Evolutionary conservation across 768 basidiomycete species (phyloP).

Genomic region (Lentinula sp.): DNA sequence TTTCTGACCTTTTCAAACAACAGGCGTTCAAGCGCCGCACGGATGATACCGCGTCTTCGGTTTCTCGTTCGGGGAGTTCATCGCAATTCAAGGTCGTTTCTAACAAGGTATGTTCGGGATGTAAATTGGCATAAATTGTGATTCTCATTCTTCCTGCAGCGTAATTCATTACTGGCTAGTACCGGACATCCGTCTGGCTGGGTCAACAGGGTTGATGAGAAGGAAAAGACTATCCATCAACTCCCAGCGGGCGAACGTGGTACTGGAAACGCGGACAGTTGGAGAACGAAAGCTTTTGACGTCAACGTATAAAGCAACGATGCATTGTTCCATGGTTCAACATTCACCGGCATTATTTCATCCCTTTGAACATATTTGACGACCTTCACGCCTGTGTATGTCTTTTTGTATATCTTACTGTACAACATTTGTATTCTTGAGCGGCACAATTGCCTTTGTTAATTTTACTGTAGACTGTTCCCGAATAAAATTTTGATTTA

Average conservation of each 20-base stretch:
- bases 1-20: neutral
- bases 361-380: no score
- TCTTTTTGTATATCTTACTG: neutral
- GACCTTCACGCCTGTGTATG: neutral
- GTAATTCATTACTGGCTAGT: conserved; percentile 59
- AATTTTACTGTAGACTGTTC: no score
- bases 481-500: no score
- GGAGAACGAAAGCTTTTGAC: conserved; percentile 5
- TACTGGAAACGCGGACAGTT: conserved; percentile 13
- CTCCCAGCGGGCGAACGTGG: neutral
- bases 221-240: conserved; percentile 23
- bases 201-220: conserved; percentile 53
- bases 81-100: conserved; percentile 80
- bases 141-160: no score
- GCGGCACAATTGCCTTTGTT: no score
- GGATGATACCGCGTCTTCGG: conserved; percentile 22
- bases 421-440: no score
- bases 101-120: conserved; percentile 37
- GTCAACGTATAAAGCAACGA: neutral
- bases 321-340: no score
- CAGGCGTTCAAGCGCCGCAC: conserved; percentile 47
- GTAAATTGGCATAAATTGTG: no score
- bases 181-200: conserved; percentile 66
- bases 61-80: conserved; percentile 25
- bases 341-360: no score